These are phyloP conservation scores for Blepharisma undulans DNA, from an alignment of 169 alveolate genomes.

Conservation along the genomic window DNA sequence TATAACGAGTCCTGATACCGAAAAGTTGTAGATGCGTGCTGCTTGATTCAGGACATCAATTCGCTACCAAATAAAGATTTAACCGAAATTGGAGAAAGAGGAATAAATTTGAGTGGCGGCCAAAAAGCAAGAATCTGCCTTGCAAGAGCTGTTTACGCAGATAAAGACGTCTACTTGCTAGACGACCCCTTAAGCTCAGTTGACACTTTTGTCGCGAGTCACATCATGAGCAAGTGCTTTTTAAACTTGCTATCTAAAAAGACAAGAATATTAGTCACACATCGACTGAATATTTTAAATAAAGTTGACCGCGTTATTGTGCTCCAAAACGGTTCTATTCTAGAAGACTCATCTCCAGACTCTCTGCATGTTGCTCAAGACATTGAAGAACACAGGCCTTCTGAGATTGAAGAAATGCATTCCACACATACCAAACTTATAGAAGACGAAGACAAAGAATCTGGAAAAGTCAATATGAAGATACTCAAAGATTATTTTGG, in stretches of 20 bases:
- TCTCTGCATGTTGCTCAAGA: conserved; percentile 64
- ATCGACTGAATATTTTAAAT: conserved; percentile 69
- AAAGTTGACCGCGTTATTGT: conserved; percentile 52
- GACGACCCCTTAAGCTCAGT: conserved; percentile 89
- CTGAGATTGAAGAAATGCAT: conserved; percentile 18
- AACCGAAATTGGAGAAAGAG: conserved; percentile 65
- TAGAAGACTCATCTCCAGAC: conserved; percentile 49
- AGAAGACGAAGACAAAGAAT: not conserved
- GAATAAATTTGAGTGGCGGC: conserved; percentile 70
- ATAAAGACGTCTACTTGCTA: conserved; percentile 81
- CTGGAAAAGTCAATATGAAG: not conserved
- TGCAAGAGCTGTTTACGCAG: conserved; percentile 78
- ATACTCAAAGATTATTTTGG: not conserved
- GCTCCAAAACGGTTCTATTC: not conserved
- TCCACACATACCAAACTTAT: not conserved
- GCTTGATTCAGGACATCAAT: conserved; percentile 46
- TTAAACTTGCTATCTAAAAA: conserved; percentile 59
- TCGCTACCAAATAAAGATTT: conserved; percentile 41
- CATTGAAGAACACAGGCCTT: conserved; percentile 58
- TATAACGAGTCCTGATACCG: conserved; percentile 65
- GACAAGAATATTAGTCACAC: conserved; percentile 85
- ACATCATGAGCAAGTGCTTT: conserved; percentile 76
- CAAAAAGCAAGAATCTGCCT: conserved; percentile 69
- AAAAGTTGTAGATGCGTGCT: conserved; percentile 68
- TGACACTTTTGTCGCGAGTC: conserved; percentile 76